Base-by-base conservation (phyloP, 768 basidiomycete genomes). In the Antrodiella citrinella region DNA sequence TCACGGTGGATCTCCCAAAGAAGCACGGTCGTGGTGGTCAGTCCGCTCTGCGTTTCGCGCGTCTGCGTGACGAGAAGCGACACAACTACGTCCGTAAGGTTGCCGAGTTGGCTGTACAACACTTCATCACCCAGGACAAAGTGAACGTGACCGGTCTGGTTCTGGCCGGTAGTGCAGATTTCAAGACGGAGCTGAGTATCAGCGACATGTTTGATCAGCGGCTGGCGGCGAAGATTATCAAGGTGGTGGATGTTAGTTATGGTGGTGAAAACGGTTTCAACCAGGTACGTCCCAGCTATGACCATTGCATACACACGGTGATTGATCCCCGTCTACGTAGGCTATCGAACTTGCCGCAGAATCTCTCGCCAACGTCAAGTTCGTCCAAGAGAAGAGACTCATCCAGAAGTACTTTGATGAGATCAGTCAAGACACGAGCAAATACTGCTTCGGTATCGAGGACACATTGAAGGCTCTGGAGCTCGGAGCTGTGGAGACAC, bases 81-180 rank as follows among this genome's bases (percentile, higher is more conserved):
- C 94, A 98, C 83, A 99, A 98, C 71, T 99, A 99, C 67, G 95
- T 99, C 47, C 88, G 96, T 61, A 99, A 99, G 70, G 96, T 99
- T 51, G 93, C 94, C 47, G 96, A 99, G 69, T 76, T 80, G 52
- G 93, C 96, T 4, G 96, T 98, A 22, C 94, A 97, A 69, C 92
- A 97, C 69, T 99, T 91, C 65, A 96, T 99, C 67, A 91, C 92
- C 51, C 86, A 82, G 67, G 96, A 99, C 74, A 97, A 94, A 67
- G 94, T 98, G 71, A 99, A 99, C 65, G 93, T 97, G 22, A 86
- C 89, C 44, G 96, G 96, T 26, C 72, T 99, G 51, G 92, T 99
- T 19, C 79, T 99, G 21, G 96, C 96, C 35, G 96, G 96, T 60
- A 90, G 86, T 57, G 96, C 96, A 49, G 96, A 99, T 66, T 93